Base-by-base conservation (phyloP, 2,329 filamentous ascomycete genomes). In the Fusarium subglutinans region DNA sequence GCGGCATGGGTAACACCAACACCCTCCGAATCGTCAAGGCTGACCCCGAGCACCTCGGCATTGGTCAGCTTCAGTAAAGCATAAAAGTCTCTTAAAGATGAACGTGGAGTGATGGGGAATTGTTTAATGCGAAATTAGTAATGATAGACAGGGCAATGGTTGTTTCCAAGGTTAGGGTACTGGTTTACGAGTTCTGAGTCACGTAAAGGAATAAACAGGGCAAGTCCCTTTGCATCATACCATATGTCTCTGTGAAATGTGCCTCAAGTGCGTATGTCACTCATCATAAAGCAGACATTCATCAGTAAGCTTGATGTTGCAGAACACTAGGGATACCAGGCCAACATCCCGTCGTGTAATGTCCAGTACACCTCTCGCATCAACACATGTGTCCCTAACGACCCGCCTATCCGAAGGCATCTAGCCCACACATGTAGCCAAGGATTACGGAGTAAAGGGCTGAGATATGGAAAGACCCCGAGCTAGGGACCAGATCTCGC, bases 1-100 rank as follows among this genome's bases (percentile, higher is more conserved):
- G 94, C 80, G 94, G 94, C 78, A 94, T 95, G 91, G 94, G 94
- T 79, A 93, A 96, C 88, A 97, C 94, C 82, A 97, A 96, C 88
- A 96, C 94, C 48, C 84, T 90, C 78, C 89, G 89, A 69, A 89
- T 90, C 69, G 88, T 91, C 82, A 89, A 88, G 84, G 89, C 89
- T 53, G 87, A 90, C 79, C 85, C 87, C 26, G 85, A 88, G 77
- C 86, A 89, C 81, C 86, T 91, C 55, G 89, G 89, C 66, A 86
- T 90, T 75, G 88, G 88, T 50, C 82, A 87, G 79, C 75, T 78
- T 61, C 75, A 77, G 63, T 76, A 72, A 67, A 75, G 60, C 58
- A 65, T 43, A 74, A 53, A 66, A 56, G 44, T 73, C 48, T 54
- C 45, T 63, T 51, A 55, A 55, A 45, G 68, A 66, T 56, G 65